phyloP scores from a whole-genome alignment of 164 flowering plant species.

The Vitis amurensis region DNA sequence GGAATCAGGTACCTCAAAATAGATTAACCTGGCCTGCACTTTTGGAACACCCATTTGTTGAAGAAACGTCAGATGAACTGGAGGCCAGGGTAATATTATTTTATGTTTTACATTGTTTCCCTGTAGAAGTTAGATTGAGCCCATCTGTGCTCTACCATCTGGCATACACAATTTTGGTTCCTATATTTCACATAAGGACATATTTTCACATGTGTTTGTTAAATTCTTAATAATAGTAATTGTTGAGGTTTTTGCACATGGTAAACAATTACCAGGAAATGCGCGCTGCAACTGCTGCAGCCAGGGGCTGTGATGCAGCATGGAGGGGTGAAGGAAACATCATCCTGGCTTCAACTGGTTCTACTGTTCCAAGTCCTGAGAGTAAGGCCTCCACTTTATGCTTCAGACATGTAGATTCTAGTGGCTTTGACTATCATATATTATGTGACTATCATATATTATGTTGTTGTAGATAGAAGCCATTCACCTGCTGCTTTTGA shows the following conservation, averaged over 20 bases:
- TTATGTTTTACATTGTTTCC: background rate
- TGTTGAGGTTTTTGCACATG: constrained; percentile 4
- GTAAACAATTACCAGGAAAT: constrained; percentile 46
- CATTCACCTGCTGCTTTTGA: constrained; percentile 31
- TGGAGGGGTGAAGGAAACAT: constrained; percentile 51
- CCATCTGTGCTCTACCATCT: too few species aligned
- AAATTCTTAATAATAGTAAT: background rate
- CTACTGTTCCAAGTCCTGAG: constrained; percentile 37
- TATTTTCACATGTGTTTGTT: too few species aligned
- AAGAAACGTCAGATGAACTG: constrained; percentile 61
- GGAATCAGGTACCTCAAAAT: constrained; percentile 74
- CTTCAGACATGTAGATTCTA: constrained; percentile 4
- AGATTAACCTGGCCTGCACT: constrained; percentile 95
- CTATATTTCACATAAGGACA: too few species aligned
- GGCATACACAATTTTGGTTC: too few species aligned
- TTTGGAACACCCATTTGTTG: constrained; percentile 92
- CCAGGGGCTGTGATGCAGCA: constrained; percentile 45
- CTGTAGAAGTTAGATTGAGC: background rate
- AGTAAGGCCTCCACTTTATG: constrained; percentile 25
- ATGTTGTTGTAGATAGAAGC: constrained; percentile 32
- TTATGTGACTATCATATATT: constrained; percentile 6
- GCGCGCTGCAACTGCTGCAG: constrained; percentile 41
- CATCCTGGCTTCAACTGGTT: constrained; percentile 24
- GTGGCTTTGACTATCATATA: constrained; percentile 5
- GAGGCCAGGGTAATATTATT: constrained; percentile 54